Base-by-base conservation (phyloP, 2,329 filamentous ascomycete genomes). In the Tolypocladium ovalisporum region DNA sequence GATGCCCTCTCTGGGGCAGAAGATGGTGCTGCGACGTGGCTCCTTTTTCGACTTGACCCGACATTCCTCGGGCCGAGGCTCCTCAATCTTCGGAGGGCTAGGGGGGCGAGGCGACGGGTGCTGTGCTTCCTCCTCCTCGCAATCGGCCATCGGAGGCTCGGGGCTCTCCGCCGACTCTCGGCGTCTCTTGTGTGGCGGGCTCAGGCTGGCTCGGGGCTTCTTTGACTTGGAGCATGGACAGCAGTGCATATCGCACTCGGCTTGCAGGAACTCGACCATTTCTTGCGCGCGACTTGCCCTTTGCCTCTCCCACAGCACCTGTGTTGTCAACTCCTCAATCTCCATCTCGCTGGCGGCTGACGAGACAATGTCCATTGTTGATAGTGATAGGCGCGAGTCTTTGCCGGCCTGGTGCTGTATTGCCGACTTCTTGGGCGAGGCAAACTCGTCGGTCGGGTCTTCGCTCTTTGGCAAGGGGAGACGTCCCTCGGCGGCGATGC, bases 261-360 rank as follows among this genome's bases (percentile, higher is more conserved):
- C 80, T 66, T 89, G 83, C 67, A 92, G 76, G 70, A 90, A 92
- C 36, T 91, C 86, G 53, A 90, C 78, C 66, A 88, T 82, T 59
- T 90, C 88, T 61, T 87, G 78, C 0, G 88, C 86, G 9, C 86
- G 81, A 60, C 87, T 79, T 12, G 87, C 85, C 56, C 86, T 78
- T 66, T 82, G 80, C 73, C 81, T 74, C 70, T 82, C 81, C 79
- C 81, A 84, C 57, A 79, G 73, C 66, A 80, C 75, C 56, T 81
- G 71, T 7, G 72, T 72, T 1, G 73, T 74, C 44, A 84, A 71
- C 63, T 84, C 79, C 51, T 84, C 81, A 37, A 84, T 78, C 63
- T 84, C 82, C n/a, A 76, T 73, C 62, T 84, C 81, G 61, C 75
- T 81, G 61, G 76, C 72, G 56, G 76, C 76, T 1, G 82, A 85